These are phyloP conservation scores for Agaricus bisporus DNA, from an alignment of 768 basidiomycete genomes.

Conservation along the genomic window DNA sequence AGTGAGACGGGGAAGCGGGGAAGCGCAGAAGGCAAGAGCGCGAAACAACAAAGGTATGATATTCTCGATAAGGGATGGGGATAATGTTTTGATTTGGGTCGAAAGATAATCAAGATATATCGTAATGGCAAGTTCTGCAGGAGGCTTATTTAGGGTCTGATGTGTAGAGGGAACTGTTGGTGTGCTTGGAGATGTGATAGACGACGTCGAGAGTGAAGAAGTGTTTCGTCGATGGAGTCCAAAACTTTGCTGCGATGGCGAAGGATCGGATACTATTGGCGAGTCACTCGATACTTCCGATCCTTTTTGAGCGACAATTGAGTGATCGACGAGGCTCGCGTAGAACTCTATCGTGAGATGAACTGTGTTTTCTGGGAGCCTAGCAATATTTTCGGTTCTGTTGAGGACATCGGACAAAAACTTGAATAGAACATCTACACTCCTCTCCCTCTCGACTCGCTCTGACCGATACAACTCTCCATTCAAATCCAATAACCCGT, in stretches of 20 bases:
- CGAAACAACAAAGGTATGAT: slow-evolving; percentile 76
- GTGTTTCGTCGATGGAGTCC: slow-evolving; percentile 8
- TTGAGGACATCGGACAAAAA: slow-evolving; percentile 50
- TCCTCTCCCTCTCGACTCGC: slow-evolving; percentile 54
- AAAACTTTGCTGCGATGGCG: slow-evolving; percentile 6
- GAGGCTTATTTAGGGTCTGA: slow-evolving; percentile 30
- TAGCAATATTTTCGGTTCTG: slow-evolving; percentile 46
- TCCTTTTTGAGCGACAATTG: slow-evolving; percentile 31
- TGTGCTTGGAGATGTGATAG: slow-evolving; percentile 21
- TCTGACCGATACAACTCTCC: slow-evolving; percentile 33
- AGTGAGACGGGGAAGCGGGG: slow-evolving; percentile 64
- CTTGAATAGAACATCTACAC: slow-evolving; percentile 52
- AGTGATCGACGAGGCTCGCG: slow-evolving; percentile 48
- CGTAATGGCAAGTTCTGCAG: slow-evolving; percentile 56
- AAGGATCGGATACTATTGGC: slow-evolving; percentile 25
- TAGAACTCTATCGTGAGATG: slow-evolving; percentile 56
- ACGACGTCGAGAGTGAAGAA: slow-evolving; percentile 6
- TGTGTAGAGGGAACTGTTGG: slow-evolving; percentile 15
- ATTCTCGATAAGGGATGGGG: slow-evolving; percentile 42
- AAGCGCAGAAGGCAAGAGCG: slow-evolving; percentile 55
- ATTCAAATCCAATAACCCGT: slow-evolving; percentile 33
- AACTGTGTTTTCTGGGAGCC: slow-evolving; percentile 55
- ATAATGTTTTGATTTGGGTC: slow-evolving; percentile 54
- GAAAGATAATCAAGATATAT: slow-evolving; percentile 61
- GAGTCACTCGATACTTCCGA: slow-evolving; percentile 18